Conservation (phyloP, 805 yeast genomes). For the Myxozyma udenii region DNA sequence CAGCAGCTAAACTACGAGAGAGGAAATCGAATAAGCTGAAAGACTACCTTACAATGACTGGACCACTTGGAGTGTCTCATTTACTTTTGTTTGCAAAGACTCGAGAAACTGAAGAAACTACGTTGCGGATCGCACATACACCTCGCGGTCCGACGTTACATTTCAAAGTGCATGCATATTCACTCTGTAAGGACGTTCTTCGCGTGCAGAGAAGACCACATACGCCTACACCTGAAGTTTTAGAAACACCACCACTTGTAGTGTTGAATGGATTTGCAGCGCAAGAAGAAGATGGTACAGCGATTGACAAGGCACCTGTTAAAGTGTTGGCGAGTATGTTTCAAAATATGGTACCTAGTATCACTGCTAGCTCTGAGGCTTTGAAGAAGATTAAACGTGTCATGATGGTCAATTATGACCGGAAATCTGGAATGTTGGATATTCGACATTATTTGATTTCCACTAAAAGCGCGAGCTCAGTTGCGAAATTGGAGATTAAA, state of each 20-base stretch:
- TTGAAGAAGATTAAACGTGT: slow-evolving; percentile 78
- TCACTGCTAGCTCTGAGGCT: slow-evolving; percentile 77
- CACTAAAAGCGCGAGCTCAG: slow-evolving; percentile 52
- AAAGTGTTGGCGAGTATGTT: slow-evolving; percentile 74
- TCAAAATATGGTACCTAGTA: slow-evolving; percentile 94
- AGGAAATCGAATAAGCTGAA: slow-evolving; percentile 81
- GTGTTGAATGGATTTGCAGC: slow-evolving; percentile 81
- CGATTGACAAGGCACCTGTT: slow-evolving; percentile 58
- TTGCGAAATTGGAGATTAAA: slow-evolving; percentile 6
- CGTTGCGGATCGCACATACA: slow-evolving; percentile 77
- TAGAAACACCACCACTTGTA: slow-evolving; percentile 76
- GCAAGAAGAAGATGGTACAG: slow-evolving; percentile 30
- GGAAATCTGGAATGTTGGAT: slow-evolving; percentile 69
- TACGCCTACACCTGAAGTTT: slow-evolving; percentile 54
- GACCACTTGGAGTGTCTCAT: slow-evolving; percentile 91
- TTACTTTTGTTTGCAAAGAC: slow-evolving; percentile 82
- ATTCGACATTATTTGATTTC: slow-evolving; percentile 86
- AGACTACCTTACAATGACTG: slow-evolving; percentile 97
- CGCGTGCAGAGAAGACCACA: slow-evolving; percentile 72
- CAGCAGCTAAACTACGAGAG: slow-evolving; percentile 84
- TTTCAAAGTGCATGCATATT: slow-evolving; percentile 72
- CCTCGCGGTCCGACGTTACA: slow-evolving; percentile 94
- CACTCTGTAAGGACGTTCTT: slow-evolving; percentile 76
- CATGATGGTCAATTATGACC: slow-evolving; percentile 71
- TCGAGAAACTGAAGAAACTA: slow-evolving; percentile 63